A percentile compares a stretch with the other conserved stretches of the same genome.
Evolutionary conservation across 2,329 filamentous ascomycete genomes (phyloP).

Genomic region (Pseudogymnoascus sp.): DNA sequence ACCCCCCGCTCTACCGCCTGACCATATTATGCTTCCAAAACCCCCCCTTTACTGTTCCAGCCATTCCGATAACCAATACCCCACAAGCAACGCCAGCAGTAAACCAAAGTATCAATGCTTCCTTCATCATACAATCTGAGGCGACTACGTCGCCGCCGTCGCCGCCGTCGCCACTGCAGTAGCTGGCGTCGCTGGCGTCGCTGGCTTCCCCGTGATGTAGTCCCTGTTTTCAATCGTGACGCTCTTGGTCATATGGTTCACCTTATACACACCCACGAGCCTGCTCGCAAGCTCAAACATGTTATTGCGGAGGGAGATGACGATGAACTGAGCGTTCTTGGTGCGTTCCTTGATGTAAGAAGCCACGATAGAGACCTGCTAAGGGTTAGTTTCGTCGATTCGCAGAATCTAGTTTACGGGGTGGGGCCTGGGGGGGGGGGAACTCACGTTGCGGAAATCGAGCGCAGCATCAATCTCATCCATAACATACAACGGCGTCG

Average conservation of each 20-base stretch:
- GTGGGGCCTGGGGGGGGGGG: background rate
- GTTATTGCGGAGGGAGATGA: slow-evolving; percentile 96
- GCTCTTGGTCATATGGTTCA: slow-evolving; percentile 97
- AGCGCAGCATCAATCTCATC: slow-evolving; percentile 97
- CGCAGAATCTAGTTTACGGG: background rate
- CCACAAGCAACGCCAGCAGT: background rate
- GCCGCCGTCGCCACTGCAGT: background rate
- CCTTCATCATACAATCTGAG: background rate
- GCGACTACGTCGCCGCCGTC: background rate
- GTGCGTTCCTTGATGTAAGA: slow-evolving; percentile 99
- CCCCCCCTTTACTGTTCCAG: background rate
- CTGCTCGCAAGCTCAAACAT: slow-evolving; percentile 99
- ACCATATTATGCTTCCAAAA: slow-evolving; percentile 2
- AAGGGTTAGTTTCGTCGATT: slow-evolving; percentile 12
- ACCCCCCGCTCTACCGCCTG: background rate
- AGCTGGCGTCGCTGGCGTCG: background rate
- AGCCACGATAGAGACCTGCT: slow-evolving; percentile 87
- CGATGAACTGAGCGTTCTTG: slow-evolving; percentile 98
- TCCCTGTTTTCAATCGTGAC: slow-evolving; percentile 82
- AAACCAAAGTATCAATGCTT: background rate
- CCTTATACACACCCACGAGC: slow-evolving; percentile 96
- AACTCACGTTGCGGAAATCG: slow-evolving; percentile 92
- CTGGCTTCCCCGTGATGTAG: slow-evolving; percentile 44
- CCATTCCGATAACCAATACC: background rate
- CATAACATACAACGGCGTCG: slow-evolving; percentile 97